These are phyloP conservation scores for Solanum paucissectum DNA, from an alignment of 257 asterid species.

Conservation along the genomic window DNA sequence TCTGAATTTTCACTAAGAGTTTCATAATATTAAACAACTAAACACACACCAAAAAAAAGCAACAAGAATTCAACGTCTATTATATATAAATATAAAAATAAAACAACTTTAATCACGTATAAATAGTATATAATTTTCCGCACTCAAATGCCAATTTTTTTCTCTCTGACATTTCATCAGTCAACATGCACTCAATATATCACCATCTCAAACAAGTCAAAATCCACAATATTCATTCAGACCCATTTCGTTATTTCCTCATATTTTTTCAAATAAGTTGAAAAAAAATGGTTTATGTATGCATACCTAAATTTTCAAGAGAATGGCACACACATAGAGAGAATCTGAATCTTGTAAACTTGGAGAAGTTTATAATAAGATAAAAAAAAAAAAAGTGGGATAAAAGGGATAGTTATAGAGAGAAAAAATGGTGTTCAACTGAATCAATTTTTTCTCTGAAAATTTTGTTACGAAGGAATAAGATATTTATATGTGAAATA, in stretches of 20 bases:
- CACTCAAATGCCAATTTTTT: background rate
- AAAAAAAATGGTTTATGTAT: background rate
- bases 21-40: too few species aligned
- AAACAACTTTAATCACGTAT: background rate
- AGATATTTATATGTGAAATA: background rate
- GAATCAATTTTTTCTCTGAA: background rate
- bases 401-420: background rate
- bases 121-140: background rate
- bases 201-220: background rate
- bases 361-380: slow-evolving; percentile 3
- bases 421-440: background rate
- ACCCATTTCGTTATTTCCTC: too few species aligned
- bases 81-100: too few species aligned
- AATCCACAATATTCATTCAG: background rate
- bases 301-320: background rate
- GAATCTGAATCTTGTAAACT: slow-evolving; percentile 12
- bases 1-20: too few species aligned
- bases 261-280: background rate
- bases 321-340: background rate
- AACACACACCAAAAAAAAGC: background rate
- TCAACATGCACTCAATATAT: background rate
- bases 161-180: background rate
- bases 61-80: too few species aligned
- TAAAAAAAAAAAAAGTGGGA: background rate
- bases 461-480: too few species aligned